Evolutionary conservation across 331 rosid genomes (phyloP), one percentile per base, ranked within the genome.

Genomic region (Acacia pycnantha): DNA sequence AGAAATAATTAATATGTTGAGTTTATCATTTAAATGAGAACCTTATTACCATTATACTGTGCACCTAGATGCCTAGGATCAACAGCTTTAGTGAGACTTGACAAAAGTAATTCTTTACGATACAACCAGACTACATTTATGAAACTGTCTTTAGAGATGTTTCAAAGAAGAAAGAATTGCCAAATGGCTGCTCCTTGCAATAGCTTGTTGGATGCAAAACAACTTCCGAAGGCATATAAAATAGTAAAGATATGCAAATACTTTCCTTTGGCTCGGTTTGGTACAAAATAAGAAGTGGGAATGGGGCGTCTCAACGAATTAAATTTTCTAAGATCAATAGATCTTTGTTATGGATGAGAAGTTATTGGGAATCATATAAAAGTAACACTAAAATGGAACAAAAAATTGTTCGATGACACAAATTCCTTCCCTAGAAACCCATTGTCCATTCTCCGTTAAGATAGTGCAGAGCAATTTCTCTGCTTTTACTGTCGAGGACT

Each of bases 1-100:
- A 81, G 54, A 22, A 47, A 31, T 72, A 61, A 22, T 47, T 61
- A 61, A 50, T 73, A 37, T 64, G 35, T 37, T 27, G 59, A 35
- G 53, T 62, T 62, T 79, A 56, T 27, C 62, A 26, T 79, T 68
- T 61, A 24, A 58, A 79, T 24, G 27, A 50, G 29, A 79, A 74
- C 70, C 51, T 62, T 24, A n/a, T 62, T 62, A 15, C 19, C 21
- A 70, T 73, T 51, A 64, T 35, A 47, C 37, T 72, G 50, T 15
- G 10, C 27, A 16, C 11, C 5, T 21, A 41, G 53, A 61, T 61
- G 51, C 24, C 18, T 21, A 54, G 61, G 24, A 54, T 54, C 24
- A 54, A 21, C n/a, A 54, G 26, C 61, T 54, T 18, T 21, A 19
- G 26, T 54, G 61, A 21, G 26, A 54, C 61, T 54, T 12, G 58